Base-by-base conservation (phyloP, 2,329 filamentous ascomycete genomes). In the Alternaria sp. region DNA sequence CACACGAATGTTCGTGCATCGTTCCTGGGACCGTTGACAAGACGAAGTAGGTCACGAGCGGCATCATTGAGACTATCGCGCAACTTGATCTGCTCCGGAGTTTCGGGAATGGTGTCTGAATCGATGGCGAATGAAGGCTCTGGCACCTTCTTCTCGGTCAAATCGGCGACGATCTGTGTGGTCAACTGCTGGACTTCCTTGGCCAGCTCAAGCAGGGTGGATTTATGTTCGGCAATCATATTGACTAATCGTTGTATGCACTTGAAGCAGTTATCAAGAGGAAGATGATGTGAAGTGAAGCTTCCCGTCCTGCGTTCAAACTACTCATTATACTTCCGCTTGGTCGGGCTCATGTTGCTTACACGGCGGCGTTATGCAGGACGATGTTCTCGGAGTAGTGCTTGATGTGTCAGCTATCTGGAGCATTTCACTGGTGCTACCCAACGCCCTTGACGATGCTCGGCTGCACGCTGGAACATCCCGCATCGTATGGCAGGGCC, bases 11-110 rank as follows among this genome's bases (percentile, higher is more conserved):
- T 63, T 21, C 69, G 66, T 11, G 60, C 56, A 45, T 64, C 57
- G 46, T 61, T 65, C 26, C 62, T 62, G 8, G 64, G 69, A 1
- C 65, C 67, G 63, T 57, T 77, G 13, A 71, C 67, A 11, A 71
- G 65, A 21, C 71, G 81, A 51, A 72, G 63, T 19, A 59, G 63
- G 46, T 71, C 67, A 30, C 60, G 53, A 19, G 67, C 64, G 11
- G 57, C 47, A 49, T 69, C 67, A 28, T 68, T 71, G 23, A 72
- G 67, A 12, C 62, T 32, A 17, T 58, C 55, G 15, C 65, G 64
- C n/a, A 72, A 46, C 5, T 36, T 26, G 43, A 65, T 62, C 9
- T 67, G 63, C 11, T 63, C 53, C 8, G 61, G 49, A 36, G 61
- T 61, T 28, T 66, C 63, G 6, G 65, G 59, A 12, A 67, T 46